Evolutionary conservation across 2,329 filamentous ascomycete species (phyloP), one percentile per base, ranked within the genome.

Genomic region (Stemphylium vesicarium): DNA sequence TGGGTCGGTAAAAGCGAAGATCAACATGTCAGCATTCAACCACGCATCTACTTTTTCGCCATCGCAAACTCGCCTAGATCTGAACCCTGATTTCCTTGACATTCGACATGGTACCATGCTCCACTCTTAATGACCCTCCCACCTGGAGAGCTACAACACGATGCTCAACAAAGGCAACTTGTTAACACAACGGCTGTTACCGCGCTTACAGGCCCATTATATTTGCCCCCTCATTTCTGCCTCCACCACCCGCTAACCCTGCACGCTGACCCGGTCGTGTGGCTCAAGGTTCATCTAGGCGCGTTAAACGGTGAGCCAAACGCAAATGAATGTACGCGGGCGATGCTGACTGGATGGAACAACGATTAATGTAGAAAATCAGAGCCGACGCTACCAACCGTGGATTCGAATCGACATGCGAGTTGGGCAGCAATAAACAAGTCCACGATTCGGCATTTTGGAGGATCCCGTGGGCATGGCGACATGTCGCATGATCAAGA

Each of bases 301-400:
- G 51, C 56, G 46, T 59, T 59, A 46, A 67, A 51, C 61, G 60
- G 59, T 58, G 48, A 62, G 44, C 42, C 22, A 31, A 12, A 46
- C n/a, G 41, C 36, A 42, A 31, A 18, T 29, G 32, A 38, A 33
- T 37, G 12, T 46, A 47, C 18, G 31, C 36, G 42, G 31, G 20
- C 5, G 37, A 13, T 13, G 15, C 48, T 37, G 4, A 42, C 16
- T 46, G 48, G 36, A 9, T 12, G 22, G 22, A 41, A 41, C 18
- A 26, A 53, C n/a, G 16, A 29, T 32, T 32, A 55, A 16, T 38
- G 45, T 20, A 39, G 12, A 24, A 43, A 20, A 33, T 32, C 22
- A 10, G 24, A 37, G 22, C 42, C 43, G 47, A 31, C 39, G 38
- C 52, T 52, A 35, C 47, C 36, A 40, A 33, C 29, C 15, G 26